Evolutionary conservation across 441 rosid species (phyloP).

Genomic region (Lepidium campestre): DNA sequence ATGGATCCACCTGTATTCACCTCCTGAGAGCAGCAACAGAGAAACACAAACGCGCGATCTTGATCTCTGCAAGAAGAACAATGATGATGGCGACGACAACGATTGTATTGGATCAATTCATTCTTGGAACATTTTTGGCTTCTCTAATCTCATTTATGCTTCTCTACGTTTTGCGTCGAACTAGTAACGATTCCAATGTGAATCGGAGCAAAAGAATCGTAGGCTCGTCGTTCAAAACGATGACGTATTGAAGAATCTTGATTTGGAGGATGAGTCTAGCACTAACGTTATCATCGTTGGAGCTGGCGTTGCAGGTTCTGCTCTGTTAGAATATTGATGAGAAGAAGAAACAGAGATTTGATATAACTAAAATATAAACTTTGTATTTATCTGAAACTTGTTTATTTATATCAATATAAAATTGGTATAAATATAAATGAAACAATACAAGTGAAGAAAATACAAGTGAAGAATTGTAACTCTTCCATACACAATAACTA

Average conservation of each 20-base stretch:
- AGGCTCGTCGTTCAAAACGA: not conserved
- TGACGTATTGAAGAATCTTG: not conserved
- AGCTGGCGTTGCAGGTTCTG: constrained; percentile 63
- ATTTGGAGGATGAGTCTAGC: constrained; percentile 15
- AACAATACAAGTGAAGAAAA: too few relatives aligned
- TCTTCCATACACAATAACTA: too few relatives aligned
- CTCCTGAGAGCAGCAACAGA: not conserved
- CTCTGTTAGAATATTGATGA: too few relatives aligned
- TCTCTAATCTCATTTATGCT: constrained; percentile 15
- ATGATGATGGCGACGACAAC: not conserved
- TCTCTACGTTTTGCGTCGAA: constrained; percentile 5
- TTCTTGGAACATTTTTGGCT: constrained; percentile 6
- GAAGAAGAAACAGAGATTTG: too few relatives aligned
- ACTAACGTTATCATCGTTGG: constrained; percentile 18
- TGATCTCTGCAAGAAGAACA: not conserved
- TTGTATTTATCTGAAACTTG: too few relatives aligned
- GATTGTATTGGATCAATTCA: constrained; percentile 11
- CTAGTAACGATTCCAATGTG: not conserved
- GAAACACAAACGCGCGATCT: not conserved
- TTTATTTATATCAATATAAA: too few relatives aligned
- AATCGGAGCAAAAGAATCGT: not conserved
- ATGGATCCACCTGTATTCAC: not conserved
- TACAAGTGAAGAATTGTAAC: too few relatives aligned
- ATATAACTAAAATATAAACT: too few relatives aligned
- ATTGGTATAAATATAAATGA: too few relatives aligned